Conservation (phyloP, 2,329 filamentous ascomycete species). For the Coleophoma crateriformis region DNA sequence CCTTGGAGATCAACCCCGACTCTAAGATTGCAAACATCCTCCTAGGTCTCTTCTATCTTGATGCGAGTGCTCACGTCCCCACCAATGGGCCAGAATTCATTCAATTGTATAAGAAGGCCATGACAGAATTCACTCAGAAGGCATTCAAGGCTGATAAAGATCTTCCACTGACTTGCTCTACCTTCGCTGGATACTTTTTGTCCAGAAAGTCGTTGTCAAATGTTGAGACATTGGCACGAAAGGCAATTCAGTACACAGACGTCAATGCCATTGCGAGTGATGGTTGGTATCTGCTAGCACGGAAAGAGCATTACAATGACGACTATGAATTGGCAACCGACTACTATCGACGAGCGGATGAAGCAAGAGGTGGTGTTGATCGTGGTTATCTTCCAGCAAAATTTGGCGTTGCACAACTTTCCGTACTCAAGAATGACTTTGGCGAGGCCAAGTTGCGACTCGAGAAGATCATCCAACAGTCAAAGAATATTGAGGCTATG, state of each 20-base stretch:
- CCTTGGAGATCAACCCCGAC: conserved; percentile 72
- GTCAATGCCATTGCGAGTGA: conserved; percentile 96
- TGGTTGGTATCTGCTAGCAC: conserved; percentile 90
- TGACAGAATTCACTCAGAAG: conserved; percentile 90
- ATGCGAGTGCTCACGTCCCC: conserved; percentile 76
- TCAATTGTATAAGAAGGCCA: conserved; percentile 82
- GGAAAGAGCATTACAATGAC: conserved; percentile 82
- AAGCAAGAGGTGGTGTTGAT: conserved; percentile 86
- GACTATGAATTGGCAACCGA: conserved; percentile 72
- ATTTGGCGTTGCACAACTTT: conserved; percentile 87
- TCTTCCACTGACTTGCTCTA: conserved; percentile 81
- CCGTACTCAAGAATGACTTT: conserved; percentile 75
- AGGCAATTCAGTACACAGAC: conserved; percentile 92
- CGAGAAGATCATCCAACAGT: conserved; percentile 88
- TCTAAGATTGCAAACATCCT: conserved; percentile 90
- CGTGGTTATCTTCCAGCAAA: conserved; percentile 90
- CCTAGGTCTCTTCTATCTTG: conserved; percentile 83
- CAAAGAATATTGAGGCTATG: conserved; percentile 83
- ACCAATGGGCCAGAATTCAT: conserved; percentile 83
- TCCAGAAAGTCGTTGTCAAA: conserved; percentile 74
- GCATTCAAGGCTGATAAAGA: conserved; percentile 92
- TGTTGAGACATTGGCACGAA: conserved; percentile 81
- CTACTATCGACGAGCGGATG: conserved; percentile 85
- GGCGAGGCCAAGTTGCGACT: conserved; percentile 89
- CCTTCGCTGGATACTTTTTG: conserved; percentile 87